Conservation (phyloP, 2,329 filamentous ascomycete genomes). For the Pseudodiploospora longispora region DNA sequence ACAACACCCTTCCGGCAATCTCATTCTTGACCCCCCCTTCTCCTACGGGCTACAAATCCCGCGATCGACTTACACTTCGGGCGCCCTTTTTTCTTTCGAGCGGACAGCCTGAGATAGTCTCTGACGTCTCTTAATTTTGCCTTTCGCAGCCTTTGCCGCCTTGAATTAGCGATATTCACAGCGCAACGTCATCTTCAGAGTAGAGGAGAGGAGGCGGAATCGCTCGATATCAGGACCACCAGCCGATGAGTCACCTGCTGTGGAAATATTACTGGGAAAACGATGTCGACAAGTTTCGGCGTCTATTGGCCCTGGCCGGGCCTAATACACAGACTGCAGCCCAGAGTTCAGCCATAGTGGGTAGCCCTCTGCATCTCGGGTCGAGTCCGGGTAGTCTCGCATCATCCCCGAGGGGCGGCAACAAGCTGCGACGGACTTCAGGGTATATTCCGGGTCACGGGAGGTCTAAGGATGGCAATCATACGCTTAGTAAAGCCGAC, state of each 20-base stretch:
- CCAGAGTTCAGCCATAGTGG: slow-evolving; percentile 43
- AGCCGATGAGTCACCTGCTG: slow-evolving; percentile 86
- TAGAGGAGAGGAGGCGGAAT: slow-evolving; percentile 9
- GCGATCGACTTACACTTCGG: too few relatives aligned
- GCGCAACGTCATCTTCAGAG: too few relatives aligned
- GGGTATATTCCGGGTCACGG: slow-evolving; percentile 37
- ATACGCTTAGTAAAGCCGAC: slow-evolving; percentile 49
- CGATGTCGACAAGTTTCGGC: slow-evolving; percentile 92
- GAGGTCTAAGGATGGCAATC: slow-evolving; percentile 36
- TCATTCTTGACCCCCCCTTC: too few relatives aligned
- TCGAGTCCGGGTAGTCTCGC: slow-evolving; percentile 33
- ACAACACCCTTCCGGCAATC: too few relatives aligned
- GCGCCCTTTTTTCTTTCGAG: too few relatives aligned
- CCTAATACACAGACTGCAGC: slow-evolving; percentile 46
- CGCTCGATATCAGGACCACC: slow-evolving; percentile 12
- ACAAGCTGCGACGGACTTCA: slow-evolving; percentile 46
- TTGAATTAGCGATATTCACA: too few relatives aligned
- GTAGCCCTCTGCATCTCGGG: slow-evolving; percentile 22
- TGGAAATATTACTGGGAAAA: slow-evolving; percentile 97
- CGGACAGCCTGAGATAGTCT: too few relatives aligned
- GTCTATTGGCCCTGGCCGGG: slow-evolving; percentile 68
- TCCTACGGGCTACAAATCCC: too few relatives aligned
- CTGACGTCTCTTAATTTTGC: too few relatives aligned
- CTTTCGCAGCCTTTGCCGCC: too few relatives aligned
- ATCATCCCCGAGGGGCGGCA: slow-evolving; percentile 41